A percentile compares a stretch with the other conserved stretches of the same genome.
Evolutionary conservation across 202 grass and related monocot genomes (phyloP).

Genomic region (Schoenoplectus tabernaemontani): DNA sequence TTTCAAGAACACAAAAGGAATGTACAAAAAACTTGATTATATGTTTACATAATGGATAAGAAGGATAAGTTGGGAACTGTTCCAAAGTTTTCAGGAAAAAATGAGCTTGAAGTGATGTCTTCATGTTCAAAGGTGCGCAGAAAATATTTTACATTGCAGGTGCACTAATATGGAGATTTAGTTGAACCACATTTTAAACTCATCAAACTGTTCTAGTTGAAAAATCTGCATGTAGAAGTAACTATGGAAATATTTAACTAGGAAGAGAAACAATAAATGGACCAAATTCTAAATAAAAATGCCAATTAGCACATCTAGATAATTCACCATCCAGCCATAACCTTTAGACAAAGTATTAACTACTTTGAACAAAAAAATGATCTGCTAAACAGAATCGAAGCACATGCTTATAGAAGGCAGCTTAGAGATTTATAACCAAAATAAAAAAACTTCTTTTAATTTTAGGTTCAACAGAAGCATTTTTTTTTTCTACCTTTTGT

Average conservation of each 20-base stretch:
- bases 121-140: no score
- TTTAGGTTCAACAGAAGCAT: neutral
- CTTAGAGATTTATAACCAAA: no score
- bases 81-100: no score
- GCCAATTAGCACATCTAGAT: neutral
- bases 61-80: no score
- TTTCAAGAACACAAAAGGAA: no score
- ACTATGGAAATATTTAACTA: neutral
- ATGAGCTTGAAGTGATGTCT: no score
- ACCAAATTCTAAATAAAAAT: neutral
- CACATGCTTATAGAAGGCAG: no score
- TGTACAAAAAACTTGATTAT: neutral
- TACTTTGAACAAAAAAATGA: neutral
- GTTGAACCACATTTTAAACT: neutral
- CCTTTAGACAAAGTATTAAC: neutral
- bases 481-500: neutral
- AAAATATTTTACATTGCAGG: neutral
- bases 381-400: neutral
- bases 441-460: neutral
- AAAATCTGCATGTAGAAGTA: neutral
- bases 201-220: neutral
- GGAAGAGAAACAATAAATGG: neutral
- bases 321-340: neutral
- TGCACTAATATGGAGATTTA: neutral
- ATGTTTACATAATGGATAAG: no score